Evolutionary conservation across 148 eudicot genomes (phyloP), one percentile per base, ranked within the genome.

Genomic region (Nepenthes mirabilis): DNA sequence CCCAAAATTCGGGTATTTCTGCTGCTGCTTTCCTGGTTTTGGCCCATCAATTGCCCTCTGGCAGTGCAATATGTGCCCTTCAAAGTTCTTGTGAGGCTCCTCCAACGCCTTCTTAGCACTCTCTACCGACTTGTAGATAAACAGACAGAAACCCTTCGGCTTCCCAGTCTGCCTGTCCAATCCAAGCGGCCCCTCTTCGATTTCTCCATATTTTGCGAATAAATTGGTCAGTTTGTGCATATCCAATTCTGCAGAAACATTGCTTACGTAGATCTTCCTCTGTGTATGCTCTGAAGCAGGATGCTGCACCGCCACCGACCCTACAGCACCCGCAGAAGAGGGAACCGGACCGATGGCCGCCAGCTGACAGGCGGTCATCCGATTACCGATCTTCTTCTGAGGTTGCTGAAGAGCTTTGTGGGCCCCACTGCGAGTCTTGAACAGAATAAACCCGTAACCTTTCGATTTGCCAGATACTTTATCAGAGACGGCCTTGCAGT

Each of bases 131-230:
- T 74, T 86, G 49, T 88, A 93, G 13, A 93, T 97, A 67, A 89
- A 93, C 52, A 93, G 56, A 43, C 89, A 83, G 53, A 93, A 93
- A 64, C 99, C 99, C n/a, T 80, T 93, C 0, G 88, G 87, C 69
- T 74, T 93, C 64, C 97, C 97, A 1, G 91, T 86, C 9, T 61
- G 74, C 79, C 83, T 89, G 61, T 93, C 99, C 13, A 93, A 68
- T 14, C 99, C 99, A 36, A 93, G 57, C 0, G 99, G 99, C 12
- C 99, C 99, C 1, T 93, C 99, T 68, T 93, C 99, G 60, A 93
- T 84, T 74, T 93, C 99, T 33, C 99, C 99, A 70, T 36, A 93
- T 74, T 72, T 82, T 0, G 82, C 61, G 52, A 93, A 93, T 64
- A 58, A 88, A 58, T 64, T 80, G 0, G 72, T 51, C 36, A 93